These are phyloP conservation scores for Fusarium sp. DNA, from an alignment of 2,329 filamentous ascomycete species.

Conservation along the genomic window DNA sequence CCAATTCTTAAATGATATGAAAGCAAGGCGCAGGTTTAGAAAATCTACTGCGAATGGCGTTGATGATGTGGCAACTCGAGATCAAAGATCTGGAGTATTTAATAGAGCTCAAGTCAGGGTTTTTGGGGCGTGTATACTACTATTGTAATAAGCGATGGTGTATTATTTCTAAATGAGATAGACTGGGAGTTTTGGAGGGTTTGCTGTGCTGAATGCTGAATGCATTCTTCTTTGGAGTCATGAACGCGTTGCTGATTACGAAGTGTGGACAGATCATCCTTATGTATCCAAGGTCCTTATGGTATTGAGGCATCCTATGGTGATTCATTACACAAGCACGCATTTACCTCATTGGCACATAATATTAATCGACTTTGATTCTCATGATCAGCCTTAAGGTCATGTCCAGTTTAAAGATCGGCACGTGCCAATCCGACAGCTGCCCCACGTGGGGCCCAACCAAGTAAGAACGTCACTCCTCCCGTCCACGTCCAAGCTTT, in stretches of 20 bases:
- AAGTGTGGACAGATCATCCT: background rate
- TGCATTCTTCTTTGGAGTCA: background rate
- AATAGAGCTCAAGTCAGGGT: background rate
- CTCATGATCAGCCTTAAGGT: conserved; percentile 31
- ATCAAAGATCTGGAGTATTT: conserved; percentile 7
- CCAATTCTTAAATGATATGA: conserved; percentile 64
- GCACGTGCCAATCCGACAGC: conserved; percentile 22
- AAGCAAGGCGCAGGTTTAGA: background rate
- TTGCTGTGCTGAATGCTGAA: background rate
- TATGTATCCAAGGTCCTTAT: background rate
- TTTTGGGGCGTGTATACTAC: conserved; percentile 25
- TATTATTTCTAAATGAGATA: conserved; percentile 18
- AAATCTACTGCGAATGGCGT: background rate
- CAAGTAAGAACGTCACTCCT: conserved; percentile 32
- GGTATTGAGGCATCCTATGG: background rate
- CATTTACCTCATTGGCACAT: background rate
- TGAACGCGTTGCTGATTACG: background rate
- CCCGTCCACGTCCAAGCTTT: conserved; percentile 33
- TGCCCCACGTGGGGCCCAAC: conserved; percentile 34
- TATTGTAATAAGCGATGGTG: conserved; percentile 31
- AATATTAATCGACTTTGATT: background rate
- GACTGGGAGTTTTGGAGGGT: conserved; percentile 17
- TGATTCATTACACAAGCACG: background rate
- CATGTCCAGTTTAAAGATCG: conserved; percentile 14
- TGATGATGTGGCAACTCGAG: background rate